Conservation (phyloP, 2,329 filamentous ascomycete species). For the Pyrenochaeta sp. region DNA sequence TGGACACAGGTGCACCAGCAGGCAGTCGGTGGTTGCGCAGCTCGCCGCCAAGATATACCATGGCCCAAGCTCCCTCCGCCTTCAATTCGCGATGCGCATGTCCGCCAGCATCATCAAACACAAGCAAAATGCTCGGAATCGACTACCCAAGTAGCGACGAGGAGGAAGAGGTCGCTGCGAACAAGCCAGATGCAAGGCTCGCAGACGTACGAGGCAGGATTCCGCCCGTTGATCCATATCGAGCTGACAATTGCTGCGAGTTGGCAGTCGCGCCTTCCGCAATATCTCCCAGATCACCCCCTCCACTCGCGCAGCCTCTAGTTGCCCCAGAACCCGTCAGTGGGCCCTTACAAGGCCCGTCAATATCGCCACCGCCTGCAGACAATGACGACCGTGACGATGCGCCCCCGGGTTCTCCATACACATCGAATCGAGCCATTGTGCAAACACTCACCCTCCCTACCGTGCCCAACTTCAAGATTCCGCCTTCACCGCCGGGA, state of each 20-base stretch:
- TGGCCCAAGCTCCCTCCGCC: conserved; percentile 41
- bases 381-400: conserved; percentile 21
- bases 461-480: conserved; percentile 72
- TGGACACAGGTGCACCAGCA: too few species aligned
- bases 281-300: conserved; percentile 11
- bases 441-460: conserved; percentile 78
- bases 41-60: conserved; percentile 16
- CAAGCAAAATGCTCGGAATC: conserved; percentile 50
- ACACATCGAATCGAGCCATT: conserved; percentile 68
- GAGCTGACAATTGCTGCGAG: conserved; percentile 35
- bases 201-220: conserved; percentile 31
- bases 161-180: conserved; percentile 47
- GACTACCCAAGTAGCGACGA: conserved; percentile 57
- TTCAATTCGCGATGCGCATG: conserved; percentile 5
- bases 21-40: conserved; percentile 40
- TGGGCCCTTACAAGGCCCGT: conserved; percentile 39
- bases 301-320: conserved; percentile 13
- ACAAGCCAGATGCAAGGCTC: conserved; percentile 49
- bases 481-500: conserved; percentile 75
- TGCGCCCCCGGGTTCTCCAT: conserved; percentile 64
- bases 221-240: conserved; percentile 59
- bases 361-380: conserved; percentile 25
- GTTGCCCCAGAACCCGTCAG: conserved; percentile 19
- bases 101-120: conserved; percentile 8
- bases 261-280: conserved; percentile 21